A percentile compares a stretch with the other conserved stretches of the same genome.
Evolutionary conservation across 75 land plant species (phyloP).

Genomic region (Sequoia sempervirens): DNA sequence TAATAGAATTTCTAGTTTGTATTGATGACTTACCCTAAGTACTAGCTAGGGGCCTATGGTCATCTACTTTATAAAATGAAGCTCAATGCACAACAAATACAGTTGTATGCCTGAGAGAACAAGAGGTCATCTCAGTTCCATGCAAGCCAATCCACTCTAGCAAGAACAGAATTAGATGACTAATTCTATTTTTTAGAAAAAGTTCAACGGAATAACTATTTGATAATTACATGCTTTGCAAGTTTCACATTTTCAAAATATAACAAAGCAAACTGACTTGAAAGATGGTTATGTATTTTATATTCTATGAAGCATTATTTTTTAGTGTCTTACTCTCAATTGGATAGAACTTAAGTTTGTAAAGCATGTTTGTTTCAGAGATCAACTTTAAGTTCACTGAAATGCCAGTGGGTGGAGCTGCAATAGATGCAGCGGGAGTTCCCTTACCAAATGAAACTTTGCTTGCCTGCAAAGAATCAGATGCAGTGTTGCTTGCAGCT

Average conservation of each 20-base stretch:
- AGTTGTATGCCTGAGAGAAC: background rate
- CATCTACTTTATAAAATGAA: background rate
- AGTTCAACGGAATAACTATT: background rate
- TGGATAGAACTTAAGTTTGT: background rate
- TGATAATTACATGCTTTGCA: background rate
- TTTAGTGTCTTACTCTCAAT: background rate
- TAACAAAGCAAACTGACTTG: background rate
- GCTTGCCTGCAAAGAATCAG: constrained; percentile 56
- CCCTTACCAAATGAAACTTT: constrained; percentile 94
- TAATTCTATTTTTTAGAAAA: background rate
- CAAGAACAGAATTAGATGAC: background rate
- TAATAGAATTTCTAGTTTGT: background rate
- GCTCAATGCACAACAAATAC: background rate
- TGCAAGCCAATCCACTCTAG: background rate
- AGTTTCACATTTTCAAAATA: background rate
- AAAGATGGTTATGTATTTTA: too few relatives aligned
- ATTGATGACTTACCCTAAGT: background rate
- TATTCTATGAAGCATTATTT: background rate
- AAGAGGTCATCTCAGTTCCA: background rate
- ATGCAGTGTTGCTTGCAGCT: constrained; percentile 95
- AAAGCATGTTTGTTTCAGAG: constrained; percentile 26
- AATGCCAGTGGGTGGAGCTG: constrained; percentile 88
- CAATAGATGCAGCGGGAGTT: constrained; percentile 72
- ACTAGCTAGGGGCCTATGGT: background rate
- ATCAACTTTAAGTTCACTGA: constrained; percentile 70